Evolutionary conservation across 2,329 filamentous ascomycete species (phyloP).

Genomic region (Penicillium sp.): DNA sequence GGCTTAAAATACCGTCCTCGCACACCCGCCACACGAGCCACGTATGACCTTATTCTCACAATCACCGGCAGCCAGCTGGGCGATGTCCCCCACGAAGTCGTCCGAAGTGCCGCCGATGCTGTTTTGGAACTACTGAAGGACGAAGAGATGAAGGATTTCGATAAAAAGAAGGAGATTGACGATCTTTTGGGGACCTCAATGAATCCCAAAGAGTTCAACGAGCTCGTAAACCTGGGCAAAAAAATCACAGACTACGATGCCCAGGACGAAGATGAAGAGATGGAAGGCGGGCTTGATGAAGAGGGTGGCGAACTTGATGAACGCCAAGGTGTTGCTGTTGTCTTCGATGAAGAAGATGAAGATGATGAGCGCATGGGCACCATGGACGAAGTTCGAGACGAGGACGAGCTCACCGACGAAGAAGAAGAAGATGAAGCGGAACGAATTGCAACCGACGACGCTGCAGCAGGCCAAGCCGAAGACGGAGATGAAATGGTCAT

Average conservation of each 20-base stretch:
- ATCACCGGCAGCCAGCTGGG: constrained; percentile 85
- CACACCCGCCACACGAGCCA: constrained; percentile 85
- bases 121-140: constrained; percentile 91
- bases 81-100: constrained; percentile 87
- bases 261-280: constrained; percentile 90
- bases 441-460: constrained; percentile 51
- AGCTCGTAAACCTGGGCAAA: constrained; percentile 92
- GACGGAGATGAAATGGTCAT: constrained; percentile 76
- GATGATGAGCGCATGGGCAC: constrained; percentile 77
- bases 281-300: constrained; percentile 67
- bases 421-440: constrained; percentile 69
- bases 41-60: constrained; percentile 90
- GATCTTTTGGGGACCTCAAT: constrained; percentile 83
- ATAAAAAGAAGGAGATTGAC: constrained; percentile 97
- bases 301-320: constrained; percentile 80
- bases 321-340: constrained; percentile 92
- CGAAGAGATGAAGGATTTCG: constrained; percentile 91
- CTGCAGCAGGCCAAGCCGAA: constrained; percentile 35
- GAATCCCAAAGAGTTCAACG: constrained; percentile 89
- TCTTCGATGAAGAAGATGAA: constrained; percentile 89
- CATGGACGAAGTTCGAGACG: constrained; percentile 81
- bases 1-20: constrained; percentile 88
- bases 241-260: constrained; percentile 99
- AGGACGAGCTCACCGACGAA: constrained; percentile 66
- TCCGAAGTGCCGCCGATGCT: constrained; percentile 89